Evolutionary conservation across 2,329 filamentous ascomycete species (phyloP).

Genomic region (Xylaria sp.): DNA sequence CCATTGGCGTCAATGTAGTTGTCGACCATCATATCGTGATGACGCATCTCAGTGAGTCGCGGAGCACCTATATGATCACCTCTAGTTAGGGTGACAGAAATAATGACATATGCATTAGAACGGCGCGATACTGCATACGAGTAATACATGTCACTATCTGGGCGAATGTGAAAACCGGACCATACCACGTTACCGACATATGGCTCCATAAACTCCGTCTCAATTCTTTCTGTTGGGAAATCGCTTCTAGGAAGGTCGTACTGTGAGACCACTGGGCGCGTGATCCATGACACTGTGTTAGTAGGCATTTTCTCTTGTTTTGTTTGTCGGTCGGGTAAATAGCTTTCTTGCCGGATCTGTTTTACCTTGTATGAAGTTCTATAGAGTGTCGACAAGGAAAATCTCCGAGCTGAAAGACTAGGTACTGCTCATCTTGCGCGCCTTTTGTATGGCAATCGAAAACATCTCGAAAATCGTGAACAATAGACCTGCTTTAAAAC

Average conservation of each 20-base stretch:
- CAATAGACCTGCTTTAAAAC: conserved; percentile 13
- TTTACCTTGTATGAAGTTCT: neutral
- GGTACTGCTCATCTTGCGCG: neutral
- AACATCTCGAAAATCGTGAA: neutral
- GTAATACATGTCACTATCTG: neutral
- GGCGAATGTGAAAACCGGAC: neutral
- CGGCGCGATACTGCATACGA: conserved; percentile 23
- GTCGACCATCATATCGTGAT: conserved; percentile 38
- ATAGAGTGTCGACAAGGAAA: neutral
- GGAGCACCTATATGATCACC: neutral
- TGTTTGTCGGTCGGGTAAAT: neutral
- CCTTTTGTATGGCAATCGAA: neutral
- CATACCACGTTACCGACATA: neutral
- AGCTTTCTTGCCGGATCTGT: neutral
- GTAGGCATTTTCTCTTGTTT: conserved; percentile 4
- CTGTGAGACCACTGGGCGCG: neutral
- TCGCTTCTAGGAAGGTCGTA: neutral
- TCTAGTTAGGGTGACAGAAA: neutral
- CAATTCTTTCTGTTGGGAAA: too few relatives aligned
- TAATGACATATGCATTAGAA: conserved; percentile 28
- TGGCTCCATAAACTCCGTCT: conserved; percentile 15
- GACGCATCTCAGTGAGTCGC: conserved; percentile 27
- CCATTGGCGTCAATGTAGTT: conserved; percentile 33
- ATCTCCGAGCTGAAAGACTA: neutral
- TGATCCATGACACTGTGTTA: neutral